Percentiles rank a stretch among this genome's conserved stretches.
phyloP scores from a whole-genome alignment of 2,329 filamentous ascomycete species.

The Aspergillus quadrilineatus region DNA sequence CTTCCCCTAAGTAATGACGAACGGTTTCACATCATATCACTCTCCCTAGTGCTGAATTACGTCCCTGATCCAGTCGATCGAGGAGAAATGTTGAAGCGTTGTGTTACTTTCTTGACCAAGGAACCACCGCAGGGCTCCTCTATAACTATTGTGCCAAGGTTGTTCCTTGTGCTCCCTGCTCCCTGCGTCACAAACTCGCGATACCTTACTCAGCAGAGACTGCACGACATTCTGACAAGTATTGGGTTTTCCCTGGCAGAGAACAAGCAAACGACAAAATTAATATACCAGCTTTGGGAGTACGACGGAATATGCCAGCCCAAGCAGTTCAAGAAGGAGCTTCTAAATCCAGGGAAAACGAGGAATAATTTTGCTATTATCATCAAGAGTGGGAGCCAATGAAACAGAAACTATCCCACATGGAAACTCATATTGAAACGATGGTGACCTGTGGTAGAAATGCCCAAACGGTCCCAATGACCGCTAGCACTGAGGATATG shows the following conservation, averaged over 20 bases:
- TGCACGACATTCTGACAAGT: slow-evolving; percentile 71
- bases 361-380: slow-evolving; percentile 92
- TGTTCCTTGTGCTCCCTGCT: slow-evolving; percentile 88
- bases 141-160: slow-evolving; percentile 45
- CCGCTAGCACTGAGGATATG: slow-evolving; percentile 67
- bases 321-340: slow-evolving; percentile 65
- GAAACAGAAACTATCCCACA: background rate
- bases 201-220: slow-evolving; percentile 72
- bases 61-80: slow-evolving; percentile 73
- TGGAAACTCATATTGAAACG: slow-evolving; percentile 43
- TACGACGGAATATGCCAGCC: slow-evolving; percentile 38
- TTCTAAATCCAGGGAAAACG: slow-evolving; percentile 69
- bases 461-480: slow-evolving; percentile 80
- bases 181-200: slow-evolving; percentile 88
- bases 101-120: slow-evolving; percentile 64
- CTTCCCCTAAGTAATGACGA: slow-evolving; percentile 62
- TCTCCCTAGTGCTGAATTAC: slow-evolving; percentile 92
- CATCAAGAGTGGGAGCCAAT: slow-evolving; percentile 40
- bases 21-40: slow-evolving; percentile 82
- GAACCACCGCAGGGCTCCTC: slow-evolving; percentile 19
- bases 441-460: slow-evolving; percentile 77
- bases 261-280: slow-evolving; percentile 74
- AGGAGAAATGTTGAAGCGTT: slow-evolving; percentile 82
- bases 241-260: slow-evolving; percentile 69
- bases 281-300: slow-evolving; percentile 87